Base-by-base conservation (phyloP, 768 basidiomycete genomes). In the Xerocomellus chrysenteron region DNA sequence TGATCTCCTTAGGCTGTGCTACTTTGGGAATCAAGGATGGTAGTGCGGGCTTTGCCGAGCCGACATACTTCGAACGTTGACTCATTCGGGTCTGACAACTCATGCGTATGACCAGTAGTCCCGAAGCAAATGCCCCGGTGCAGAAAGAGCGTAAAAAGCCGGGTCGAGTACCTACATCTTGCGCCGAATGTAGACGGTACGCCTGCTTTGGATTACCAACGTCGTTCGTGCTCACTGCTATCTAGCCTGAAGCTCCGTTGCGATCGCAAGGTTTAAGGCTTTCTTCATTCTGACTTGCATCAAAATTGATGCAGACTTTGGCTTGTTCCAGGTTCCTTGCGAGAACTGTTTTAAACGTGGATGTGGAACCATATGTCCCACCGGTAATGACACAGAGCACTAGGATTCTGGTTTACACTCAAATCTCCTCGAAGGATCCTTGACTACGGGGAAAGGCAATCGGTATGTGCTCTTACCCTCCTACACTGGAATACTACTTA, bases 301-400 rank as follows among this genome's bases (percentile, higher is more conserved):
- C 9, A 2, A 35, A 30, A 16, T 42, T 67, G 57, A 75, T 64
- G 44, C 24, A 28, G 50, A 52, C 49, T 52, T 37, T 32, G 5
- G 17, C 16, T 36, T 13, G 39, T 47, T 46, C 26, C 62, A 90
- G 87, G 78, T 90, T 35, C 89, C 89, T 12, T 92, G 89, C 72
- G 85, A 86, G 71, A 90, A 84, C 68, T 92, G 90, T 65, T 81
- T 82, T 24, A 85, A 86, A 55, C 78, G 88, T 64, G 89, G 89
- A 35, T 91, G 88, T 64, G 83, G 82, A 24, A 75, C 82, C 17
- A 86, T 91, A 54, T 92, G 89, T 71, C 89, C 89, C n/a, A 82
- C 86, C 54, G 89, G 89, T 86, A 60, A 59, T 28, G 21, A 37
- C 26, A 28, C n/a, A 11, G 28, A 62, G 35, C n/a, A 40, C n/a